Percentiles rank a stretch among this genome's conserved stretches.
These are phyloP conservation scores for Neophaeococcomyces aloes DNA, from an alignment of 2,329 filamentous ascomycete species.

Conservation along the genomic window DNA sequence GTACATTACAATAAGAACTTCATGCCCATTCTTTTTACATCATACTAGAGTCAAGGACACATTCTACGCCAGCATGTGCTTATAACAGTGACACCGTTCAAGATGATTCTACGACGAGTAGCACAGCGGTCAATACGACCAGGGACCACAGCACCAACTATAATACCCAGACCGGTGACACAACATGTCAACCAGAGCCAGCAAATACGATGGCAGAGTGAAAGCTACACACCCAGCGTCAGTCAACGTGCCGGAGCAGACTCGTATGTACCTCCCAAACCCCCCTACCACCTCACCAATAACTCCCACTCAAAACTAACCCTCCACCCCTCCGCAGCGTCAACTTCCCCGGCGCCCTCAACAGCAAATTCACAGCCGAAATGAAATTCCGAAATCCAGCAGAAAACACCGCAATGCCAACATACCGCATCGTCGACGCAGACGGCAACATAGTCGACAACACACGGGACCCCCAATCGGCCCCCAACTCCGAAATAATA, in stretches of 20 bases:
- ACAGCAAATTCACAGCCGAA: conserved; percentile 77
- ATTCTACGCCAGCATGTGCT: too few relatives aligned
- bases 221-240: conserved; percentile 5
- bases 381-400: conserved; percentile 69
- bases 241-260: conserved; percentile 38
- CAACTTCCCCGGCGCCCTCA: conserved; percentile 83
- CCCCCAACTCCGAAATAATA: conserved; percentile 52
- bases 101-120: conserved; percentile 1
- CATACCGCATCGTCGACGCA: conserved; percentile 84
- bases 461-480: conserved; percentile 53
- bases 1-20: too few relatives aligned
- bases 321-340: conserved; percentile 34
- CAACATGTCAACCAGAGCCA: conserved; percentile 1
- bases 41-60: too few relatives aligned
- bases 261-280: conserved; percentile 37
- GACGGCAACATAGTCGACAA: conserved; percentile 74
- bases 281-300: background rate
- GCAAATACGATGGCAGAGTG: background rate
- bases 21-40: too few relatives aligned
- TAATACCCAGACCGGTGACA: conserved; percentile 1
- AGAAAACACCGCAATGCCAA: conserved; percentile 66
- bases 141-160: background rate
- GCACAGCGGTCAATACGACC: conserved; percentile 4
- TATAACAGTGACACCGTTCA: background rate
- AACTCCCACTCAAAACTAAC: conserved; percentile 1